Base-by-base conservation (phyloP, 805 yeast genomes). In the Candida michaelii region DNA sequence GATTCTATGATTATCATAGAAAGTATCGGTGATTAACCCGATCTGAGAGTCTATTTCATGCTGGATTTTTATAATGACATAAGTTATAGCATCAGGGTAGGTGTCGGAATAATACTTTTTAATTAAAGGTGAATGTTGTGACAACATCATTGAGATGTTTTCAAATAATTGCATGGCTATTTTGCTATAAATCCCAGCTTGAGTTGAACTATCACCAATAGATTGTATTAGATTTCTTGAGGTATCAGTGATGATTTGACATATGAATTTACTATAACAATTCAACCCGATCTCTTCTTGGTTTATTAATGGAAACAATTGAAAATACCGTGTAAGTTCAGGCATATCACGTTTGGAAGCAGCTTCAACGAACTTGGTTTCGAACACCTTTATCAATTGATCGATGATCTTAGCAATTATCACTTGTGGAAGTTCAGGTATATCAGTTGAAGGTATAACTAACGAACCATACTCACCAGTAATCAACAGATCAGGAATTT, bases 1-100 rank as follows among this genome's bases (percentile, higher is more conserved):
- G 3, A 89, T 55, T 19, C 82, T 71, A 48, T 87, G 75, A 21
- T 79, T 74, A 52, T 90, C 97, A 66, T 82, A 77, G 55, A 87
- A 88, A 0, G 93, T 86, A 60, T 91, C 98, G 42, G 86, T 72
- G 3, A 93, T 85, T 33, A 93, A 69, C 5, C 95, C 95, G 18
- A 91, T 83, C 57, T 93, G 99, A n/a, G 90, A 73, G 57, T 93
- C 99, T 23, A 93, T 83, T 57, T 93, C 99, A 38, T 77, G 70
- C 62, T 91, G 96, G 24, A 93, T 83, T 38, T 78, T 77, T 14
- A 76, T 79, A 51, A 90, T 73, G 8, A 91, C 89, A 25, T 74
- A 73, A 2, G 74, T 65, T 71, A 90, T 81, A 12, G 82, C 81
- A 8, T 65, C 48, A 2, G 66, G 65, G 14, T 91, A 95, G 0